phyloP scores from a whole-genome alignment of 495 filamentous ascomycete genomes.

The Viridothelium virens region DNA sequence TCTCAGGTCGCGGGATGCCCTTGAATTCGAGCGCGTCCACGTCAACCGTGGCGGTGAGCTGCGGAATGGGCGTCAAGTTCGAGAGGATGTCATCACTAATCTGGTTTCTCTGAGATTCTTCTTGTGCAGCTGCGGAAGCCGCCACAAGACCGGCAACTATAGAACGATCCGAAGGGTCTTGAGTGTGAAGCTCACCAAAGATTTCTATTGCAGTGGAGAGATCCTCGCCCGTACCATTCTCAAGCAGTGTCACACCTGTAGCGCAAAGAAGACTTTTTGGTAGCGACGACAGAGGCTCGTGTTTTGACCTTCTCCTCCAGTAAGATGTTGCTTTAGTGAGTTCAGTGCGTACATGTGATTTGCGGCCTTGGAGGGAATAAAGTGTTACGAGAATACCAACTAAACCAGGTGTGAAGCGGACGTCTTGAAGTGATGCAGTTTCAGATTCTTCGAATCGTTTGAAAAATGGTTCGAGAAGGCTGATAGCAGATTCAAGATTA shows the following conservation, averaged over 20 bases:
- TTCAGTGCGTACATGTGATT: conserved; percentile 57
- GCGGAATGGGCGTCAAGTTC: conserved; percentile 56
- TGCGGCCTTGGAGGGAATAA: conserved; percentile 73
- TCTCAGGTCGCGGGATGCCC: conserved; percentile 61
- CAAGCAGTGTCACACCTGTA: conserved; percentile 69
- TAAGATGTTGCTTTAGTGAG: conserved; percentile 74
- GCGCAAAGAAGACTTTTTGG: conserved; percentile 61
- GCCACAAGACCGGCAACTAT: conserved; percentile 77
- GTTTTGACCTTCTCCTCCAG: conserved; percentile 52
- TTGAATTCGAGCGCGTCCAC: conserved; percentile 60
- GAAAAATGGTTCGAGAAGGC: conserved; percentile 66
- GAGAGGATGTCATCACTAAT: conserved; percentile 2
- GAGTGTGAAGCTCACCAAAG: conserved; percentile 58
- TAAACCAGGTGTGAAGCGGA: conserved; percentile 78
- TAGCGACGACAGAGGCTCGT: conserved; percentile 39
- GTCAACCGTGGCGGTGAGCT: conserved; percentile 60
- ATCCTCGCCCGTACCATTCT: conserved; percentile 60
- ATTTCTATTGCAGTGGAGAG: conserved; percentile 61
- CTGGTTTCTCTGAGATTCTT: not conserved
- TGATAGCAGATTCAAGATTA: conserved; percentile 69
- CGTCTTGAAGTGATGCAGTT: conserved; percentile 52
- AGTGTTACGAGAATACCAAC: conserved; percentile 75
- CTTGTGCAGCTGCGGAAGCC: conserved; percentile 48
- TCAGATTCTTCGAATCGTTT: conserved; percentile 60
- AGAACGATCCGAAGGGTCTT: conserved; percentile 54